Evolutionary conservation across 2,329 filamentous ascomycete genomes (phyloP).

Genomic region (Tolypocladium ovalisporum): DNA sequence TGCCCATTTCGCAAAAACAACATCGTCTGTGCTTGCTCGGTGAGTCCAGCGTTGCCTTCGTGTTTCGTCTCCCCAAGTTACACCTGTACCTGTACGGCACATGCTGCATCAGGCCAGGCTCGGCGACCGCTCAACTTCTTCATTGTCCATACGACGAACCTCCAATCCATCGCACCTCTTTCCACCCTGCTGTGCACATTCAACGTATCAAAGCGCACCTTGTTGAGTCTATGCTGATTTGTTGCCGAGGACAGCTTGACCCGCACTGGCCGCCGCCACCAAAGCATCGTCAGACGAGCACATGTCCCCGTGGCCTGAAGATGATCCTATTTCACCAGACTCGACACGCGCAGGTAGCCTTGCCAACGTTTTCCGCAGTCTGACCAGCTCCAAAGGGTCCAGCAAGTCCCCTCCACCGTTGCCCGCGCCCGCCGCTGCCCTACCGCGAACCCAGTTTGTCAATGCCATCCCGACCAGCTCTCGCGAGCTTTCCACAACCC

Average conservation of each 20-base stretch:
- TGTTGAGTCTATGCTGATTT: not conserved
- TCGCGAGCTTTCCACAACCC: slow-evolving; percentile 36
- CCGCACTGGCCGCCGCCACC: not conserved
- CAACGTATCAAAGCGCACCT: not conserved
- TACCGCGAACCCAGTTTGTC: slow-evolving; percentile 32
- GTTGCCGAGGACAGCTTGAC: not conserved
- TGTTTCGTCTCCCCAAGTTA: not conserved
- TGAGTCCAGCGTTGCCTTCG: not conserved
- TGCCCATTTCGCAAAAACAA: not conserved
- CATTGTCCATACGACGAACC: not conserved
- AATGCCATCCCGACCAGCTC: slow-evolving; percentile 28
- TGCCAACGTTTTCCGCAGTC: slow-evolving; percentile 52
- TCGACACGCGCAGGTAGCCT: slow-evolving; percentile 44
- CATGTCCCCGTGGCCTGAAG: slow-evolving; percentile 52
- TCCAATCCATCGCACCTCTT: not conserved
- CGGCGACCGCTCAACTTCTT: not conserved
- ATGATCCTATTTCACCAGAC: slow-evolving; percentile 44
- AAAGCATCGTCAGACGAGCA: slow-evolving; percentile 23
- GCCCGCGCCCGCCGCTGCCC: slow-evolving; percentile 24
- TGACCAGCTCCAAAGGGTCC: slow-evolving; percentile 41
- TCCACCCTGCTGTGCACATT: not conserved
- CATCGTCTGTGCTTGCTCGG: not conserved
- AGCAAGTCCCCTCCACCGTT: slow-evolving; percentile 37
- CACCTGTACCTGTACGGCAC: not conserved
- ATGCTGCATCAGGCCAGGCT: not conserved